Conservation (phyloP, 805 yeast species). For the Suhomyces kilbournensis region DNA sequence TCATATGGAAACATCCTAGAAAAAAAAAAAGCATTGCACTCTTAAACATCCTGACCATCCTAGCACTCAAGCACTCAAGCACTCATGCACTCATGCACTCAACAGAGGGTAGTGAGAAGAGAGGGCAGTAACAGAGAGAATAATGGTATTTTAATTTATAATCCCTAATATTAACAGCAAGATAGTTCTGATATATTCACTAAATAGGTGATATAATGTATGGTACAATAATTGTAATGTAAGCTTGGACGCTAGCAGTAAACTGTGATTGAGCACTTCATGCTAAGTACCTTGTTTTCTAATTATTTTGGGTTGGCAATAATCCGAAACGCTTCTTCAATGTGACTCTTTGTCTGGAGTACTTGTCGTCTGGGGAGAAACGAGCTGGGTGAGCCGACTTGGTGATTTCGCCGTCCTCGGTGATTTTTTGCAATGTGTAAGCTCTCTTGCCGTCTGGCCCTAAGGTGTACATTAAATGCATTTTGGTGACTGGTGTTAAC, state of each 20-base stretch:
- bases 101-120: too few relatives aligned
- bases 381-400: constrained; percentile 99
- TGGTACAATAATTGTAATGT: not conserved
- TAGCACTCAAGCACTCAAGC: too few relatives aligned
- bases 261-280: too few relatives aligned
- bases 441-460: constrained; percentile 94
- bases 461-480: constrained; percentile 99
- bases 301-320: constrained; percentile 77
- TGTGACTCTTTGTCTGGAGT: constrained; percentile 98
- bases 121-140: too few relatives aligned
- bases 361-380: constrained; percentile 99
- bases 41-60: too few relatives aligned
- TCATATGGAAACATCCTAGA: too few relatives aligned
- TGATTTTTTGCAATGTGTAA: constrained; percentile 82
- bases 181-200: not conserved
- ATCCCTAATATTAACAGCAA: too few relatives aligned
- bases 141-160: too few relatives aligned
- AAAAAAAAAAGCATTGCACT: too few relatives aligned
- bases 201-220: not conserved
- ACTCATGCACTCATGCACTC: too few relatives aligned
- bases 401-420: constrained; percentile 89
- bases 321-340: constrained; percentile 90
- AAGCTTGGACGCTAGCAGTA: not conserved
- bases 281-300: not conserved
- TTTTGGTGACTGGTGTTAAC: constrained; percentile 33